phyloP scores from a whole-genome alignment of 2,329 filamentous ascomycete species.

The Hypoxylon sp. region DNA sequence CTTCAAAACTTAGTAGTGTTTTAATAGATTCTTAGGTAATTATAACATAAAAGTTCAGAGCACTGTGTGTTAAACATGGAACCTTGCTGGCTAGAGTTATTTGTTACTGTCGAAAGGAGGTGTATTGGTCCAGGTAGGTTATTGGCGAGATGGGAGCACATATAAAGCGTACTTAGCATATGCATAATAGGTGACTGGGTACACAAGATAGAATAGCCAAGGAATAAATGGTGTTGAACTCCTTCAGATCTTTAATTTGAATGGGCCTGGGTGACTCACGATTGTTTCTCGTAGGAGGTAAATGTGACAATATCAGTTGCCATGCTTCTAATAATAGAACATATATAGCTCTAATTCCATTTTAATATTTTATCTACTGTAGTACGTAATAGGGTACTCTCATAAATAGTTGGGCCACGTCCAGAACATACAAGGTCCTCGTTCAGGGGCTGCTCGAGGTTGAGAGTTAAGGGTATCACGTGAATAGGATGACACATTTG shows the following conservation, averaged over 20 bases:
- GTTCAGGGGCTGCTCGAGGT: neutral
- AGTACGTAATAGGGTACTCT: neutral
- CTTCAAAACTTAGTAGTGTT: neutral
- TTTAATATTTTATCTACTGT: neutral
- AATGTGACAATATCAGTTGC: neutral
- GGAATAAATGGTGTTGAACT: neutral
- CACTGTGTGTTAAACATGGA: neutral
- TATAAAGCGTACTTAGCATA: neutral
- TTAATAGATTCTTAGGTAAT: neutral
- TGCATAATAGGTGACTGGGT: neutral
- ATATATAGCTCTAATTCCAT: neutral
- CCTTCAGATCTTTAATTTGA: neutral
- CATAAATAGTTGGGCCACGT: neutral
- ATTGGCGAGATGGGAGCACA: neutral
- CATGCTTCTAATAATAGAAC: neutral
- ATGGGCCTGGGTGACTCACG: neutral
- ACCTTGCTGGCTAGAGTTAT: neutral
- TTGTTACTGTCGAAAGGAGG: neutral
- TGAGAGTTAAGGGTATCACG: conserved; percentile 32
- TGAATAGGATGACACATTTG: conserved; percentile 19
- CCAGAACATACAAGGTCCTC: neutral
- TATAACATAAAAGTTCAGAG: neutral
- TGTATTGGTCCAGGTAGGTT: neutral
- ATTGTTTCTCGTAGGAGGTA: neutral
- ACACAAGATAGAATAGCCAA: neutral